These are phyloP conservation scores for Vitis rupestris DNA, from an alignment of 164 flowering plant species.

Conservation along the genomic window DNA sequence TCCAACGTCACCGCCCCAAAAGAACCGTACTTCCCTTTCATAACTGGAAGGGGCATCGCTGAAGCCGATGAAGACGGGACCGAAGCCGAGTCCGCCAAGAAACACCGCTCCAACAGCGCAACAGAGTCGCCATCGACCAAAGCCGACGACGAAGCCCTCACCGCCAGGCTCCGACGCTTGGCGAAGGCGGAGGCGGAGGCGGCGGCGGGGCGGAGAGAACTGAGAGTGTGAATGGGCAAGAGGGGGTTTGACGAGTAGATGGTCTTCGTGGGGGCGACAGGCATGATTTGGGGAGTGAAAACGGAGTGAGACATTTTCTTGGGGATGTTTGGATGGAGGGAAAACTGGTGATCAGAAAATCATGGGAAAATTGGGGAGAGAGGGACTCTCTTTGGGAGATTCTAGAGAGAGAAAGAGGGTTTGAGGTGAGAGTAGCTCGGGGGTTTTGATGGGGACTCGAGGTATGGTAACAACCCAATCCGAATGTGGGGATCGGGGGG, in stretches of 20 bases:
- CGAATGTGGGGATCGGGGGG: not conserved
- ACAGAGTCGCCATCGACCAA: conserved; percentile 49
- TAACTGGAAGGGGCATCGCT: conserved; percentile 36
- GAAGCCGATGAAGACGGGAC: conserved; percentile 26
- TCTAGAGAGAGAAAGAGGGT: conserved; percentile 17
- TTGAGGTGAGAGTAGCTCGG: not conserved
- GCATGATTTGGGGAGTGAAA: conserved; percentile 36
- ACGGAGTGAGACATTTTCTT: conserved; percentile 41
- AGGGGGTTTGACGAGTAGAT: conserved; percentile 12
- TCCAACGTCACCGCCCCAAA: conserved; percentile 74
- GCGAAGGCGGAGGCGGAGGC: not conserved
- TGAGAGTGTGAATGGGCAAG: conserved; percentile 9
- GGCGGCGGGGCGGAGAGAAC: not conserved
- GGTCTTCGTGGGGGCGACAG: conserved; percentile 20
- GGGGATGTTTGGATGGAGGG: conserved; percentile 7
- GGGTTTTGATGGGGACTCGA: conserved; percentile 12
- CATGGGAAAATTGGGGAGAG: not conserved
- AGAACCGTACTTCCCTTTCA: conserved; percentile 75
- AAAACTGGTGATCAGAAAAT: conserved; percentile 1
- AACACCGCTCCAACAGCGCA: conserved; percentile 60
- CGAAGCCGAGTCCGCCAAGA: conserved; percentile 29
- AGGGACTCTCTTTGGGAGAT: conserved; percentile 5
- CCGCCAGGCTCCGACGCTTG: conserved; percentile 11
- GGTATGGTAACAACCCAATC: conserved; percentile 19
- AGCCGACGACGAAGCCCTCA: conserved; percentile 28